Percentiles rank a stretch among this genome's conserved stretches.
phyloP scores from a whole-genome alignment of 2,329 filamentous ascomycete species.

The Sphaceloma murrayae region DNA sequence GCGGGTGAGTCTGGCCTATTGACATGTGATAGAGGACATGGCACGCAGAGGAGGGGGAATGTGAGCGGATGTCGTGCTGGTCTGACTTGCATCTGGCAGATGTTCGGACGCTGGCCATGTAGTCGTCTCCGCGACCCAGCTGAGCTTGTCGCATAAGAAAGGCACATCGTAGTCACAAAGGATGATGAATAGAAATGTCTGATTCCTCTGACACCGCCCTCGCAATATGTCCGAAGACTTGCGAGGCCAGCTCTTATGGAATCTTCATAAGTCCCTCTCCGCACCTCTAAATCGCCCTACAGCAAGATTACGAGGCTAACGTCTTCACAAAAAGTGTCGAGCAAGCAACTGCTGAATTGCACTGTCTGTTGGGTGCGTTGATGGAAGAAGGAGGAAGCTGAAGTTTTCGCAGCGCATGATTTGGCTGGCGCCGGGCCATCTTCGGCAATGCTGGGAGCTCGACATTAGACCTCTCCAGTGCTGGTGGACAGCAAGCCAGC shows the following conservation, averaged over 20 bases:
- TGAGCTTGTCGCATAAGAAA: too few relatives aligned
- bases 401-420: slow-evolving; percentile 4
- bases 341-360: slow-evolving; percentile 55
- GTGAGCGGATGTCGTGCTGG: too few relatives aligned
- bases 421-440: slow-evolving; percentile 13
- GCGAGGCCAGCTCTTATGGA: slow-evolving; percentile 66
- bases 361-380: slow-evolving; percentile 76
- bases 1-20: too few relatives aligned
- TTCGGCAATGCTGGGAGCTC: neutral
- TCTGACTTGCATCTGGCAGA: too few relatives aligned
- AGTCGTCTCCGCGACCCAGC: too few relatives aligned
- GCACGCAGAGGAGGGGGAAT: too few relatives aligned
- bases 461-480: neutral
- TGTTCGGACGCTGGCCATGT: too few relatives aligned
- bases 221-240: slow-evolving; percentile 51
- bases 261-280: slow-evolving; percentile 46
- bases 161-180: too few relatives aligned
- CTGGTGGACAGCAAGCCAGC: too few relatives aligned
- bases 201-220: slow-evolving; percentile 78
- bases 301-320: slow-evolving; percentile 50
- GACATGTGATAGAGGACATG: too few relatives aligned
- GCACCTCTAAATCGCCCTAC: slow-evolving; percentile 53
- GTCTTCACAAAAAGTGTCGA: slow-evolving; percentile 60
- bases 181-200: slow-evolving; percentile 46
- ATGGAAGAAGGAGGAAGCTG: slow-evolving; percentile 29